Evolutionary conservation across 2,329 filamentous ascomycete species (phyloP).

Genomic region (Penicillium sp.): DNA sequence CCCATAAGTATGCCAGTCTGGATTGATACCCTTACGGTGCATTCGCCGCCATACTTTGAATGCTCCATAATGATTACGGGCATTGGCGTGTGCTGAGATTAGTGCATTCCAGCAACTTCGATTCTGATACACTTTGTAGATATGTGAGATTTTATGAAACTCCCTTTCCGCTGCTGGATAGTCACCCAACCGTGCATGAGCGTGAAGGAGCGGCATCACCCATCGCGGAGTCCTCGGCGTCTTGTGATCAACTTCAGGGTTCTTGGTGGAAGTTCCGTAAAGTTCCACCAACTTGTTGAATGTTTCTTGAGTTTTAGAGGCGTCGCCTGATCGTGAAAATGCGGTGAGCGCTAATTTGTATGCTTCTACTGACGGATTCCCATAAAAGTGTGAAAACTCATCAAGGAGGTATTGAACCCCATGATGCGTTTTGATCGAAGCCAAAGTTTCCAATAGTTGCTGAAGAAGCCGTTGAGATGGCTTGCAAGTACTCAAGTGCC

Average conservation of each 20-base stretch:
- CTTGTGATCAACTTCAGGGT: constrained; percentile 2
- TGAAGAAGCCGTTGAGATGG: constrained; percentile 22
- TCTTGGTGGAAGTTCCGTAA: constrained; percentile 24
- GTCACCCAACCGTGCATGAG: constrained; percentile 67
- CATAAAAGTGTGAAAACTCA: constrained; percentile 34
- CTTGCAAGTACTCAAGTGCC: constrained; percentile 22
- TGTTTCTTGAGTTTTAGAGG: constrained; percentile 39
- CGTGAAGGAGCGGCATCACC: constrained; percentile 62
- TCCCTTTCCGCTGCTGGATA: constrained; percentile 54
- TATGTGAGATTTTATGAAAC: constrained; percentile 58
- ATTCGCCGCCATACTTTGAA: constrained; percentile 62
- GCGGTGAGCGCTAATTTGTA: constrained; percentile 37
- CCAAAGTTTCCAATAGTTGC: constrained; percentile 24
- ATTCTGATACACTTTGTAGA: constrained; percentile 57
- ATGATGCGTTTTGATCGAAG: constrained; percentile 28
- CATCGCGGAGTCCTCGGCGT: constrained; percentile 24
- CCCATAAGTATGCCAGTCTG: constrained; percentile 64
- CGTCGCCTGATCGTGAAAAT: constrained; percentile 47
- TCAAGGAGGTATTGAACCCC: constrained; percentile 39
- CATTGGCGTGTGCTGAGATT: constrained; percentile 65
- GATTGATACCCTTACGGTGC: constrained; percentile 44
- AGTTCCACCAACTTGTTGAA: constrained; percentile 41
- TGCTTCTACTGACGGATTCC: constrained; percentile 25
- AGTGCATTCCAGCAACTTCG: constrained; percentile 70
- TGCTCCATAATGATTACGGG: constrained; percentile 63